Evolutionary conservation across 1,284 basidiomycete genomes (phyloP).

Genomic region (Meira nashicola): DNA sequence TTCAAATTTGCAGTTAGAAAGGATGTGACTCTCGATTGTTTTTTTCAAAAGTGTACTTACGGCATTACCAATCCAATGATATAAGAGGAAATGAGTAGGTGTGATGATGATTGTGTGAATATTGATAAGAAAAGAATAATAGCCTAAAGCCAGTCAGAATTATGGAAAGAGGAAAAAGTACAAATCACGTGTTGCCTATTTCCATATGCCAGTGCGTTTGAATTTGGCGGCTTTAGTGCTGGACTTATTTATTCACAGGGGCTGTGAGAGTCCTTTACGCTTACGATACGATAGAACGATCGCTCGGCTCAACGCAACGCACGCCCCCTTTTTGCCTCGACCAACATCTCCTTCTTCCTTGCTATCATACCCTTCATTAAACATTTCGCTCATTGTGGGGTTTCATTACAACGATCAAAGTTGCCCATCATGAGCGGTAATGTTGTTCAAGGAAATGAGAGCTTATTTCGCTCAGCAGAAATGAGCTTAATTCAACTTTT

Average conservation of each 20-base stretch:
- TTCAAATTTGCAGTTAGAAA: neutral
- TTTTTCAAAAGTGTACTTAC: conserved; percentile 3
- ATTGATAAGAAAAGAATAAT: no score
- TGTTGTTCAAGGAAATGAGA: conserved; percentile 22
- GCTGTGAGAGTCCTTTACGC: neutral
- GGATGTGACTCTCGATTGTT: neutral
- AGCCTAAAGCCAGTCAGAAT: neutral
- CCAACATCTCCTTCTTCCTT: neutral
- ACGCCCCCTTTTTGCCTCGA: neutral
- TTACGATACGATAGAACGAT: neutral
- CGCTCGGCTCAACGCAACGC: neutral
- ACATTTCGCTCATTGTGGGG: neutral
- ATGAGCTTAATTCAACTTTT: conserved; percentile 99
- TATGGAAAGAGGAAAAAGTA: neutral
- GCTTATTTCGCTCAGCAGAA: conserved; percentile 50
- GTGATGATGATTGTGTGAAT: neutral
- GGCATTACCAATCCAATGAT: neutral
- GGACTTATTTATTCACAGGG: neutral
- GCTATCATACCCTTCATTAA: neutral
- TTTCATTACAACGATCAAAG: neutral
- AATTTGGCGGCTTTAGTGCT: no score
- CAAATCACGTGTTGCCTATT: neutral
- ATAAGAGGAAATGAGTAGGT: neutral
- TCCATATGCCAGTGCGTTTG: no score
- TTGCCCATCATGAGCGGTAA: conserved; percentile 18